Percentiles rank a stretch among this genome's conserved stretches.
These are phyloP conservation scores for Sporobolomyces pararoseus DNA, from an alignment of 768 basidiomycete genomes.

Conservation along the genomic window DNA sequence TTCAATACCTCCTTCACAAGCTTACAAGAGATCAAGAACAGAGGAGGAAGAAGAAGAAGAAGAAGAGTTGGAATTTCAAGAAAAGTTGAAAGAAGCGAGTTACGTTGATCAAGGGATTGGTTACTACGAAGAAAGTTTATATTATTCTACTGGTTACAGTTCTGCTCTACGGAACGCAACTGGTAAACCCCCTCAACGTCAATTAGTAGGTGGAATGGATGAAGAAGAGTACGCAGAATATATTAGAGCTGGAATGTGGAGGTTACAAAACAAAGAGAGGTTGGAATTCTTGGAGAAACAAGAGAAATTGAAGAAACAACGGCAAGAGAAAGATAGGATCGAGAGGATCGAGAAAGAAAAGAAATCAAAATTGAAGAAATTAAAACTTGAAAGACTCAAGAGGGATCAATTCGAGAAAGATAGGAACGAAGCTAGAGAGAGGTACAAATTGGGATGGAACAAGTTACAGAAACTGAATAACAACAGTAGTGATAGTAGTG, in stretches of 20 bases:
- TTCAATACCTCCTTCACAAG: slow-evolving; percentile 21
- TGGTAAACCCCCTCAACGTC: too few species aligned
- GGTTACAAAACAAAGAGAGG: slow-evolving; percentile 40
- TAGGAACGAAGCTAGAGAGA: not conserved
- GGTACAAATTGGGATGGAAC: slow-evolving; percentile 33
- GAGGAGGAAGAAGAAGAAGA: slow-evolving; percentile 42
- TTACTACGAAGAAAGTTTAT: slow-evolving; percentile 14
- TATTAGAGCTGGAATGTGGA: slow-evolving; percentile 43
- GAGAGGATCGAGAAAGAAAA: not conserved
- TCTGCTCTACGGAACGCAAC: slow-evolving; percentile 19
- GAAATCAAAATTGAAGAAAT: not conserved
- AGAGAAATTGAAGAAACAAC: not conserved
- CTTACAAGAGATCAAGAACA: slow-evolving; percentile 22
- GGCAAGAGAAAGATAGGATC: slow-evolving; percentile 24
- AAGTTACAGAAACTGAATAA: not conserved
- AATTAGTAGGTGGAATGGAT: slow-evolving; percentile 39
- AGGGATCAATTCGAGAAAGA: not conserved
- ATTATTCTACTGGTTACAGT: slow-evolving; percentile 30
- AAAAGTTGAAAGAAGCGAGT: slow-evolving; percentile 33
- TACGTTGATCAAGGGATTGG: slow-evolving; percentile 20
- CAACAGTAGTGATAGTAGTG: too few species aligned
- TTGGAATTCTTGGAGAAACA: slow-evolving; percentile 25
- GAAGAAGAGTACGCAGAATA: slow-evolving; percentile 46
- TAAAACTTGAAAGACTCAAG: not conserved
- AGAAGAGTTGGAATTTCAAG: too few species aligned